Evolutionary conservation across 768 basidiomycete species (phyloP).

Genomic region (Boletus reticulatus): DNA sequence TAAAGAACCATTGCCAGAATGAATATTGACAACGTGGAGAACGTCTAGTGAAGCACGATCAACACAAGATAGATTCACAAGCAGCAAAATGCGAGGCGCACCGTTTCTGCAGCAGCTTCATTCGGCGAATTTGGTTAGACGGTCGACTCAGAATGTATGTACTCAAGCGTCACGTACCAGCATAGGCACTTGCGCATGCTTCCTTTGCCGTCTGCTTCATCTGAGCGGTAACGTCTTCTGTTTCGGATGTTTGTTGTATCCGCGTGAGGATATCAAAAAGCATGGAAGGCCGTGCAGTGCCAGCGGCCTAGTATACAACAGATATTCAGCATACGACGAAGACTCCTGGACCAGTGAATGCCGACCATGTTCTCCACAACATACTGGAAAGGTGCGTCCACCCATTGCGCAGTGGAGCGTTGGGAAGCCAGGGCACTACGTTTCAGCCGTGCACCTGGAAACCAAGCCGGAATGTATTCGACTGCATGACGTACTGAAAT

Average conservation of each 20-base stretch:
- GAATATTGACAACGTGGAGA: slow-evolving; percentile 2
- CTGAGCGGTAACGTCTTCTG: not conserved
- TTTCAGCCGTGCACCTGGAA: too few species aligned
- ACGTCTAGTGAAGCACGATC: not conserved
- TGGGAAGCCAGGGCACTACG: too few species aligned
- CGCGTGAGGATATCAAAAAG: not conserved
- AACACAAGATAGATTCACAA: not conserved
- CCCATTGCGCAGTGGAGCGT: too few species aligned
- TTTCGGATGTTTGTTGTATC: not conserved
- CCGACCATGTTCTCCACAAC: too few species aligned
- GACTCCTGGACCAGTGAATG: too few species aligned
- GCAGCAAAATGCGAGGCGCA: not conserved
- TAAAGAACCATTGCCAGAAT: slow-evolving; percentile 15
- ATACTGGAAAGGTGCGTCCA: too few species aligned
- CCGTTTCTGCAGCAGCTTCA: slow-evolving; percentile 14
- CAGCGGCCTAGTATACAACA: too few species aligned
- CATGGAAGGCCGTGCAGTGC: too few species aligned
- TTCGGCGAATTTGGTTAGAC: not conserved
- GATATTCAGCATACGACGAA: too few species aligned
- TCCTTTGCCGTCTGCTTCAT: slow-evolving; percentile 3
- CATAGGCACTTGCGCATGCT: slow-evolving; percentile 7
- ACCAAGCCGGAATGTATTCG: too few species aligned
- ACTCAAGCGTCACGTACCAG: slow-evolving; percentile 1
- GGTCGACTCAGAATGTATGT: too few species aligned
- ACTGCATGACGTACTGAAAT: too few species aligned